Percentiles rank a stretch among this genome's conserved stretches.
Conservation (phyloP, 2,329 filamentous ascomycete genomes). For the Cytospora leucostoma region DNA sequence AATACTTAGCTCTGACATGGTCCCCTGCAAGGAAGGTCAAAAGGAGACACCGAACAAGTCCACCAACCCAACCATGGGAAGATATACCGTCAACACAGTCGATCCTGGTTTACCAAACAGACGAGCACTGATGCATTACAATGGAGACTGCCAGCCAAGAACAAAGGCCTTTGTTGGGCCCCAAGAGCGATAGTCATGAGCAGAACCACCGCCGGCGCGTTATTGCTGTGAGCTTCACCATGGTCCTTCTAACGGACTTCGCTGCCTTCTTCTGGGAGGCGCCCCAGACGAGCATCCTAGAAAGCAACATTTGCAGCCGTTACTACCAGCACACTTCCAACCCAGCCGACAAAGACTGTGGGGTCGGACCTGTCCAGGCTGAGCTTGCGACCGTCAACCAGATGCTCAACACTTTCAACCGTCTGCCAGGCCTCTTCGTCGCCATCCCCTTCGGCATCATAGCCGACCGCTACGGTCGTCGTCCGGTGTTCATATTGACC, state of each 20-base stretch:
- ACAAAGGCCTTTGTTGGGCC: constrained; percentile 5
- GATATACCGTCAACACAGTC: background rate
- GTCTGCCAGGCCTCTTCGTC: constrained; percentile 7
- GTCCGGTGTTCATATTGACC: constrained; percentile 3
- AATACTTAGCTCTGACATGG: too few species aligned
- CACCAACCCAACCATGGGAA: too few species aligned
- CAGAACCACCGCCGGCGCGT: constrained; percentile 6
- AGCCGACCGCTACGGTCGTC: constrained; percentile 11
- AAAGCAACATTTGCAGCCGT: constrained; percentile 12
- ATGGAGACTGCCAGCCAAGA: background rate
- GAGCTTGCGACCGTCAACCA: constrained; percentile 14
- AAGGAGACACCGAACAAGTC: too few species aligned
- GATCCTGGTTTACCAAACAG: background rate
- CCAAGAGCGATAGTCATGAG: background rate
- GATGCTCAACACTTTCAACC: constrained; percentile 17
- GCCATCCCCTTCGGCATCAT: constrained; percentile 11
- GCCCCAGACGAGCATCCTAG: constrained; percentile 7
- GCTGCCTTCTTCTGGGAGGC: constrained; percentile 13
- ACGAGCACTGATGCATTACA: background rate
- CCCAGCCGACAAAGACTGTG: background rate
- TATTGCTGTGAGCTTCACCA: constrained; percentile 5
- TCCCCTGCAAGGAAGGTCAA: too few species aligned
- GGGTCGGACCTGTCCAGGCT: constrained; percentile 1
- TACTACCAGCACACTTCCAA: background rate
- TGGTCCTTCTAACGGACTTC: constrained; percentile 8